Evolutionary conservation across 192 early-diverging fungal species (phyloP).

Genomic region (Podila verticillata): DNA sequence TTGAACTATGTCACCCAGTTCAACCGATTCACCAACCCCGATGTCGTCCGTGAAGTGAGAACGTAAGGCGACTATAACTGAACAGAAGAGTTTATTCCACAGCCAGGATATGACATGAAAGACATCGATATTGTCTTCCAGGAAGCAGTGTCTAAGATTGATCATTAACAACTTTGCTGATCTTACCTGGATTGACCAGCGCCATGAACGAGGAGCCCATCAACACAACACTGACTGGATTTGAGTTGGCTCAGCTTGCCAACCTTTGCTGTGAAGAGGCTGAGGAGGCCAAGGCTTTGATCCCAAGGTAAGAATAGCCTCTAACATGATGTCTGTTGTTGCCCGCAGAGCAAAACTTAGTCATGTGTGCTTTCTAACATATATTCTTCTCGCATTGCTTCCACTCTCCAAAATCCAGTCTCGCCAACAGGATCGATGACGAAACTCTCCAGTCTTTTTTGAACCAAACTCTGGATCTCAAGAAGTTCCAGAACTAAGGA

Average conservation of each 20-base stretch:
- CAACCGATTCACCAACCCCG: constrained; percentile 84
- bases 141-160: not conserved
- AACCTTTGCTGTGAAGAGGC: constrained; percentile 92
- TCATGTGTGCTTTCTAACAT: too few species aligned
- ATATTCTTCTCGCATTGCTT: too few species aligned
- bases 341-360: not conserved
- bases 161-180: too few species aligned
- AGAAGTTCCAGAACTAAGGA: constrained; percentile 76
- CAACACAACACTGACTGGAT: constrained; percentile 66
- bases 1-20: constrained; percentile 88
- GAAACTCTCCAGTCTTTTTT: constrained; percentile 79
- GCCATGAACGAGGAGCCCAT: constrained; percentile 53
- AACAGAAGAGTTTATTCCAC: constrained; percentile 8
- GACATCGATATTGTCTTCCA: not conserved
- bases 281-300: constrained; percentile 91
- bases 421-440: constrained; percentile 79
- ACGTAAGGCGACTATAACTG: constrained; percentile 53
- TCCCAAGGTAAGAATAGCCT: constrained; percentile 76
- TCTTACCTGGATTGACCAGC: constrained; percentile 3
- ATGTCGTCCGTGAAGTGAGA: constrained; percentile 88
- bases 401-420: constrained; percentile 51
- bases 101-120: too few species aligned
- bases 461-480: constrained; percentile 84
- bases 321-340: not conserved
- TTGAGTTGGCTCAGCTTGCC: constrained; percentile 90